Base-by-base conservation (phyloP, 805 yeast genomes). In the Saccharomyces paradoxus region DNA sequence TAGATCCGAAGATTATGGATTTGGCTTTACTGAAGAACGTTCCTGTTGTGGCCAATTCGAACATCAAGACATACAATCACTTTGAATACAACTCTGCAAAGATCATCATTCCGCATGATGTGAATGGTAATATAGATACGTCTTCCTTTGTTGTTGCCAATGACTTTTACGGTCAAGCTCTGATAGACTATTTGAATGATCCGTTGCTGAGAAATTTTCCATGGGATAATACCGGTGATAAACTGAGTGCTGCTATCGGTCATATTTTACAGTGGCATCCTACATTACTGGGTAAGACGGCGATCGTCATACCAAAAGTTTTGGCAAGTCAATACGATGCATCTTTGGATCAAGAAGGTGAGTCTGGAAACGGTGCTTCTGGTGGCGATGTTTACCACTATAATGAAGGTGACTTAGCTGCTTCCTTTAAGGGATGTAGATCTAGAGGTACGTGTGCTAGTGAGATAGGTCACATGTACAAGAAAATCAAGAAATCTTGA, bases 261-360 rank as follows among this genome's bases (percentile, higher is more conserved):
- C 98, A 94, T 67, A 75, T 90, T 48, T 75, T 90, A 61, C 97
- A 89, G 70, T 94, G 98, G 99, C 99, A 92, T 67, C 96, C 97
- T 12, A 81, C 80, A 29, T 72, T 87, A 28, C 75, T 94, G 60
- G 78, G 86, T 53, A 86, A 82, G 63, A 77, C 94, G 2, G 86
- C 89, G 0, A 69, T 92, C 14, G 80, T 94, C 0, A 87, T 89
- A 12, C 77, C 83, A 48, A 79, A 82, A 63, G 71, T 79, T 9
- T 77, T 86, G 46, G 80, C 81, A 13, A 71, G 81, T 32, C 58
- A 73, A 17, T 79, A 78, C 58, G 70, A 73, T 29, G 71, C 74
- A 13, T 53, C 70, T 26, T 71, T 69, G 3, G 58, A 62, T 12
- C 61, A 49, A 8, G 54, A 55, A 22, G 28, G 56, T 6, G 59